Conservation (phyloP, 179 eudicot species). For the Sideroxylon spinosum region DNA sequence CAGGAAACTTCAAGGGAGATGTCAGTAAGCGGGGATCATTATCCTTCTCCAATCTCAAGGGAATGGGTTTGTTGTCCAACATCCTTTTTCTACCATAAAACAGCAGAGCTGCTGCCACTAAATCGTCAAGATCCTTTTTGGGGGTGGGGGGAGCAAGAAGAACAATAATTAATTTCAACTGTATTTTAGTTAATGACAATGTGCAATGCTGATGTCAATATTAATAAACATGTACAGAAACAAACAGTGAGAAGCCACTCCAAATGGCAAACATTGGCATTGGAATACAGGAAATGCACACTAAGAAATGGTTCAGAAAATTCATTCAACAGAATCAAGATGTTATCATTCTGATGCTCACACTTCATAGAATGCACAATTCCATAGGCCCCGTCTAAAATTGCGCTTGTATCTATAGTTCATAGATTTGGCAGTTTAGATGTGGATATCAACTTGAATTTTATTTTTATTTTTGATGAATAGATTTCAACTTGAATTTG, state of each 20-base stretch:
- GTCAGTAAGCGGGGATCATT: slow-evolving; percentile 83
- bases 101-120: slow-evolving; percentile 84
- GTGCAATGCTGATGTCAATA: neutral
- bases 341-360: neutral
- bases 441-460: no score
- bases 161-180: neutral
- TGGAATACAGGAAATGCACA: neutral
- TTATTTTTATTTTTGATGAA: no score
- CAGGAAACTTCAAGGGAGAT: slow-evolving; percentile 96
- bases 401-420: no score
- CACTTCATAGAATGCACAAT: neutral
- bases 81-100: slow-evolving; percentile 66
- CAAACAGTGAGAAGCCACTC: slow-evolving; percentile 2
- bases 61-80: slow-evolving; percentile 64
- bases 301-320: no score
- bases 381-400: no score
- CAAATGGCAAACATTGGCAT: neutral
- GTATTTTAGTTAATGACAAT: neutral
- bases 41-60: slow-evolving; percentile 82
- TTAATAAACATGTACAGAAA: neutral
- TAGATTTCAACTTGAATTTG: no score
- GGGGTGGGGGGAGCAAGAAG: neutral
- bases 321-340: neutral
- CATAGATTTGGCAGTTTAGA: no score
- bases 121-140: slow-evolving; percentile 77